Percentiles rank a stretch among this genome's conserved stretches.
Evolutionary conservation across 768 basidiomycete genomes (phyloP).

Genomic region (Boletus barrowsii): DNA sequence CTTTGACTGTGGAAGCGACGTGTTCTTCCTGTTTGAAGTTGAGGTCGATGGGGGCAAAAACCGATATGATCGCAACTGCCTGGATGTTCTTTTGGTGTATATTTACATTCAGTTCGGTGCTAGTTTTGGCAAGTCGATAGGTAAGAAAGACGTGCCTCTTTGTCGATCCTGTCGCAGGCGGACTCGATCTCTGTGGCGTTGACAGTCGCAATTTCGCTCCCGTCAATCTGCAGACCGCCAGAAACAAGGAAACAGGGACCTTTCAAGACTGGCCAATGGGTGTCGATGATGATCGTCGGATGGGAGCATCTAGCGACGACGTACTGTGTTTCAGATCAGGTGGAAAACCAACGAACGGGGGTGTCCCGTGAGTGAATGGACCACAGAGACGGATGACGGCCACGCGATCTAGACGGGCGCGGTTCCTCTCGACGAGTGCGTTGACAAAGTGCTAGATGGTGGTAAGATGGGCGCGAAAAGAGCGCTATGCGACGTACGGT

Average conservation of each 20-base stretch:
- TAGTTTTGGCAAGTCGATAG: background rate
- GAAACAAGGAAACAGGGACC: slow-evolving; percentile 36
- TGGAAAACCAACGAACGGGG: slow-evolving; percentile 55
- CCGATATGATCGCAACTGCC: slow-evolving; percentile 43
- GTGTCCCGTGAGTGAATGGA: slow-evolving; percentile 55
- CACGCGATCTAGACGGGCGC: slow-evolving; percentile 51
- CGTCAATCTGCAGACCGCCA: slow-evolving; percentile 46
- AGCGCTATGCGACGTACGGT: slow-evolving; percentile 39
- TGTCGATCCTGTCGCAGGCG: slow-evolving; percentile 40
- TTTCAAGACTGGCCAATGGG: slow-evolving; percentile 17
- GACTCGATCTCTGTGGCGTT: slow-evolving; percentile 43
- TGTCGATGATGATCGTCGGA: slow-evolving; percentile 1
- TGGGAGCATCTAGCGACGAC: slow-evolving; percentile 11
- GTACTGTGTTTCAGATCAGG: slow-evolving; percentile 28
- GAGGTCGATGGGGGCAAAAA: slow-evolving; percentile 49
- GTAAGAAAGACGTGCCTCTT: slow-evolving; percentile 18
- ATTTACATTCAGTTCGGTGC: slow-evolving; percentile 4
- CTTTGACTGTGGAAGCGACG: slow-evolving; percentile 41
- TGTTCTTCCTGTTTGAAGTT: slow-evolving; percentile 45
- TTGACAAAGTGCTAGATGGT: slow-evolving; percentile 48
- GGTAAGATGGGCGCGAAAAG: background rate
- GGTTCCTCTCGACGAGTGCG: slow-evolving; percentile 57
- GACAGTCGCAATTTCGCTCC: slow-evolving; percentile 41
- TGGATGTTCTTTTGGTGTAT: slow-evolving; percentile 18
- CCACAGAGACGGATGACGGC: slow-evolving; percentile 64